Percentiles rank a stretch among this genome's conserved stretches.
Conservation (phyloP, 78 protist genomes). For the Cavenderia fasciculata region DNA sequence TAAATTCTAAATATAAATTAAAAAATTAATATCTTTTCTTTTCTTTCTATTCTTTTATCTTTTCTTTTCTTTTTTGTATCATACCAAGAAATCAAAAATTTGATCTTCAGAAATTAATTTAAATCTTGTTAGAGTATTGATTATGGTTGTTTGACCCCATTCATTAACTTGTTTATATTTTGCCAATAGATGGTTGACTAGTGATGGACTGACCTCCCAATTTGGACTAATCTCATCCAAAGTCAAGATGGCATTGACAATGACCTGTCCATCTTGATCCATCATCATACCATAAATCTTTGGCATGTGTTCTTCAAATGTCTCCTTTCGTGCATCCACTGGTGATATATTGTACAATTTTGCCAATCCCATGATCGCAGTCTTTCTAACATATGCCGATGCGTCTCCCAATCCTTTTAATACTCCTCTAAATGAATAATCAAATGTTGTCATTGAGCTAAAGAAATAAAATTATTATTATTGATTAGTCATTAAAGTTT, state of each 20-base stretch:
- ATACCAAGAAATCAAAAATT: slow-evolving; percentile 83
- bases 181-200: slow-evolving; percentile 66
- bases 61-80: not conserved
- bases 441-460: slow-evolving; percentile 76
- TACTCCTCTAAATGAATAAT: slow-evolving; percentile 86
- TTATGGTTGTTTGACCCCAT: slow-evolving; percentile 84
- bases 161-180: slow-evolving; percentile 88
- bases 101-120: slow-evolving; percentile 64
- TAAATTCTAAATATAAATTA: slow-evolving; percentile 44
- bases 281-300: slow-evolving; percentile 74
- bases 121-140: slow-evolving; percentile 60
- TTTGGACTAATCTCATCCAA: slow-evolving; percentile 92
- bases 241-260: slow-evolving; percentile 83
- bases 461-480: not conserved
- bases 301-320: slow-evolving; percentile 33
- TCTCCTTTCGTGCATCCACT: not conserved
- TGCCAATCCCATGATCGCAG: slow-evolving; percentile 89
- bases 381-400: slow-evolving; percentile 94
- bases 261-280: slow-evolving; percentile 88
- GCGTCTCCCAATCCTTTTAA: slow-evolving; percentile 81
- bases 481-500: not conserved
- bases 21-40: too few relatives aligned
- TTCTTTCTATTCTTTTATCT: not conserved
- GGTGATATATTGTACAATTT: slow-evolving; percentile 80
- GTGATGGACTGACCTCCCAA: slow-evolving; percentile 37